phyloP scores from a whole-genome alignment of 176 grass and related monocot species.

The Oryza rufipogon region DNA sequence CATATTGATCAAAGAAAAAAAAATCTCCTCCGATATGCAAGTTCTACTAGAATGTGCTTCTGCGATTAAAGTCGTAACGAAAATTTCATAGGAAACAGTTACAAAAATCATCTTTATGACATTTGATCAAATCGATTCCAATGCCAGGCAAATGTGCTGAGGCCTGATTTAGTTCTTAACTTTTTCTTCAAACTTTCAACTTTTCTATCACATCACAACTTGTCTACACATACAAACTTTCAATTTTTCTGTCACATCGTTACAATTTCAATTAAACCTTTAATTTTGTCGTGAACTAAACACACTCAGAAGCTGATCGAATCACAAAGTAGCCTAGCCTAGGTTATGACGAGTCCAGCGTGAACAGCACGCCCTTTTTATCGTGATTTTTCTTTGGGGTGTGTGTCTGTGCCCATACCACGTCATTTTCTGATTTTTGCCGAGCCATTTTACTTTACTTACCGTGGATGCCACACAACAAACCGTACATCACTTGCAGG shows the following conservation, averaged over 20 bases:
- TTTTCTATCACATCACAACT: no score
- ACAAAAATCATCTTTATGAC: neutral
- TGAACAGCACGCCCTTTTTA: neutral
- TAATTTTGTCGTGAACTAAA: no score
- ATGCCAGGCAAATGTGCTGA: neutral
- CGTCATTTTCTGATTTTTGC: neutral
- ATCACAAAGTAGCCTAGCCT: neutral
- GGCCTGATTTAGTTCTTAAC: no score
- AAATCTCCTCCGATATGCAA: neutral
- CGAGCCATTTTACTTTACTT: neutral
- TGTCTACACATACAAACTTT: no score
- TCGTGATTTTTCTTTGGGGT: neutral
- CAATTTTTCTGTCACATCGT: no score
- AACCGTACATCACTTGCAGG: neutral
- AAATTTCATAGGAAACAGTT: neutral
- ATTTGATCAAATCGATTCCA: neutral
- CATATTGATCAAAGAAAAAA: constrained; percentile 18
- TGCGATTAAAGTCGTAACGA: neutral
- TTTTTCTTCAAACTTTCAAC: no score
- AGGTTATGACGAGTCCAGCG: neutral
- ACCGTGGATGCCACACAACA: constrained; percentile 39
- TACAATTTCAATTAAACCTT: no score
- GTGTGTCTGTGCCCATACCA: neutral
- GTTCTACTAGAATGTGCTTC: neutral
- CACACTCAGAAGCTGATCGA: neutral